Evolutionary conservation across 306 rosid genomes (phyloP).

Genomic region (Acacia crassicarpa): DNA sequence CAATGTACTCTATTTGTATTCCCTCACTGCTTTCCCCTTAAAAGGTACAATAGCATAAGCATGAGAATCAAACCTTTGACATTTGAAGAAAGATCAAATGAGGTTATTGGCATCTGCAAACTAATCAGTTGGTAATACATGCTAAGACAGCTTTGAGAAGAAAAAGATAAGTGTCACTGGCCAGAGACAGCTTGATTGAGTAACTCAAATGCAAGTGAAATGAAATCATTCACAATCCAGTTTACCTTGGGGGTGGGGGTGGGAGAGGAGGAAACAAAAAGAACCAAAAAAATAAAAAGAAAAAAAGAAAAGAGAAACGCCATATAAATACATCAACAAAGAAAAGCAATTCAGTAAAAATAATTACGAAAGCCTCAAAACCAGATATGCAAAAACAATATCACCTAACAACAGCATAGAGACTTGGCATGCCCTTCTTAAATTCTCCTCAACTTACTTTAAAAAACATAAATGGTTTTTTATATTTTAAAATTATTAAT

Average conservation of each 20-base stretch:
- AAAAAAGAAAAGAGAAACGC: background rate
- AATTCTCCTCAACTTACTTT: background rate
- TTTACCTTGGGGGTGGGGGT: background rate
- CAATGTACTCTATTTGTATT: conserved; percentile 75
- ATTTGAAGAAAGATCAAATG: conserved; percentile 43
- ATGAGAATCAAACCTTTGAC: conserved; percentile 52
- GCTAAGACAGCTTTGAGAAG: background rate
- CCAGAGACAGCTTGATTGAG: background rate
- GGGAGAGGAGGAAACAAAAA: background rate
- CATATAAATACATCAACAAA: background rate
- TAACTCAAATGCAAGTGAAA: background rate
- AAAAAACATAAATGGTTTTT: no score
- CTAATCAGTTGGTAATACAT: conserved; percentile 2
- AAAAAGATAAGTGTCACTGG: background rate
- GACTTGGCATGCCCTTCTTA: background rate
- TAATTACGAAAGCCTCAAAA: background rate
- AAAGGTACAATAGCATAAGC: conserved; percentile 41
- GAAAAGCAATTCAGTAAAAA: background rate
- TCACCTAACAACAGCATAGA: background rate
- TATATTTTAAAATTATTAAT: no score
- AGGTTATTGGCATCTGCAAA: conserved; percentile 26
- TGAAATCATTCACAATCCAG: background rate
- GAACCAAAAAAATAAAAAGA: no score
- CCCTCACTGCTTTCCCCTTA: conserved; percentile 77
- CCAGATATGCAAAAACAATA: background rate